phyloP scores from a whole-genome alignment of 2,329 filamentous ascomycete genomes.

The Fusarium odoratissimum region DNA sequence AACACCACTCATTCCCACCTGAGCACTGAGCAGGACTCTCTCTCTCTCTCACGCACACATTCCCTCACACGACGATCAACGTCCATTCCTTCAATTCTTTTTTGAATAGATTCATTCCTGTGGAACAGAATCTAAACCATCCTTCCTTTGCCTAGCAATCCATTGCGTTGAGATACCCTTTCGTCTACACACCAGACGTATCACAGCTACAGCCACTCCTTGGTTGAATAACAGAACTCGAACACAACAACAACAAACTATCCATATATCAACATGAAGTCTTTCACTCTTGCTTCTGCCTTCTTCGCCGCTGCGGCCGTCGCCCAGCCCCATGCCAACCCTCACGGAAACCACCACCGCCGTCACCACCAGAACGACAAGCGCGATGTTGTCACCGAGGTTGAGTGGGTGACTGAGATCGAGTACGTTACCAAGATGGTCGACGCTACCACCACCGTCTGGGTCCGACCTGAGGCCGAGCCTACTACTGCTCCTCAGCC shows the following conservation, averaged over 20 bases:
- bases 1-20: slow-evolving; percentile 45
- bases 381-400: slow-evolving; percentile 59
- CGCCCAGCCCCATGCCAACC: slow-evolving; percentile 59
- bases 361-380: slow-evolving; percentile 53
- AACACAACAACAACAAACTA: slow-evolving; percentile 26
- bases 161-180: slow-evolving; percentile 43
- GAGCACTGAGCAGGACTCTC: slow-evolving; percentile 45
- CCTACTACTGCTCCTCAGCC: slow-evolving; percentile 37
- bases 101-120: slow-evolving; percentile 44
- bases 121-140: slow-evolving; percentile 44
- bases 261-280: slow-evolving; percentile 55
- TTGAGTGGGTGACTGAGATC: slow-evolving; percentile 63
- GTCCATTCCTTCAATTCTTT: slow-evolving; percentile 41
- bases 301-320: slow-evolving; percentile 56
- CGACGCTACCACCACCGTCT: slow-evolving; percentile 61
- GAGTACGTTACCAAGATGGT: slow-evolving; percentile 60
- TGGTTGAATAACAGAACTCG: slow-evolving; percentile 35
- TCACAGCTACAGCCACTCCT: slow-evolving; percentile 38
- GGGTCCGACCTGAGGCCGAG: slow-evolving; percentile 52
- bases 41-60: slow-evolving; percentile 40
- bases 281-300: slow-evolving; percentile 47
- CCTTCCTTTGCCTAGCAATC: slow-evolving; percentile 33
- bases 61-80: slow-evolving; percentile 41
- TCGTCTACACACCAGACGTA: slow-evolving; percentile 29
- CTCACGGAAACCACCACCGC: slow-evolving; percentile 53